Conservation (phyloP, 108 stramenopile genomes). For the Thalassiosira profunda region DNA sequence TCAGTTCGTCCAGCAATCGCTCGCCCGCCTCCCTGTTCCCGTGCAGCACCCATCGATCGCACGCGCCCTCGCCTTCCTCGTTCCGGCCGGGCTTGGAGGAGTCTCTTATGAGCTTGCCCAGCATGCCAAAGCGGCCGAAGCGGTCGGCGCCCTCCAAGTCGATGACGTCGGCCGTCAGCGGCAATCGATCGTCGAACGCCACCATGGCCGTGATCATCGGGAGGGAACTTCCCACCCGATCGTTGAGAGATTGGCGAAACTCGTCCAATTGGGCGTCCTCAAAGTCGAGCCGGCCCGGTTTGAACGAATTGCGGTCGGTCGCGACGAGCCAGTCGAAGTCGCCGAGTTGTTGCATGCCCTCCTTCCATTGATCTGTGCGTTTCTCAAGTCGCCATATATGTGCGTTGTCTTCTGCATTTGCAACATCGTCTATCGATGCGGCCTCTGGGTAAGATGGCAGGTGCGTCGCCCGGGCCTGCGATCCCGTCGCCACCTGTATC, state of each 20-base stretch:
- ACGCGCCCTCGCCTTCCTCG: conserved; percentile 8
- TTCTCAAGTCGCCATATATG: too few relatives aligned
- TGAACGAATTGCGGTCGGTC: conserved; percentile 29
- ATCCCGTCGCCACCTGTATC: conserved; percentile 24
- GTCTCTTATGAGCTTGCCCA: conserved; percentile 42
- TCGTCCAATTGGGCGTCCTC: conserved; percentile 8
- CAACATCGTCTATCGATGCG: conserved; percentile 6
- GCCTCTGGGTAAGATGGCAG: not conserved
- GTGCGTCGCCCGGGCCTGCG: conserved; percentile 7
- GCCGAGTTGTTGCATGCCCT: conserved; percentile 8
- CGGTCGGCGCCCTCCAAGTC: conserved; percentile 5
- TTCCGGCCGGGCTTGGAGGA: conserved; percentile 47
- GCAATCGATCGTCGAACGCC: conserved; percentile 17
- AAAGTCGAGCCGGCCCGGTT: conserved; percentile 19
- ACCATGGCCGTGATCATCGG: conserved; percentile 26
- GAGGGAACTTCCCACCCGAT: conserved; percentile 17
- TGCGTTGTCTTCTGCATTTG: not conserved
- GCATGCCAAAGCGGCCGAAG: conserved; percentile 2
- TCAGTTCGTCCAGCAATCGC: not conserved
- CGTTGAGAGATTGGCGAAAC: not conserved
- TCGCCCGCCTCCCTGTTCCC: conserved; percentile 14
- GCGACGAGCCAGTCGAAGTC: conserved; percentile 41
- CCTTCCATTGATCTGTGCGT: too few relatives aligned
- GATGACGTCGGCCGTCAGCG: conserved; percentile 20
- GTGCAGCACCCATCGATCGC: conserved; percentile 47